Evolutionary conservation across 2,329 filamentous ascomycete genomes (phyloP), one percentile per base, ranked within the genome.

Genomic region (Fusarium staphyleae): DNA sequence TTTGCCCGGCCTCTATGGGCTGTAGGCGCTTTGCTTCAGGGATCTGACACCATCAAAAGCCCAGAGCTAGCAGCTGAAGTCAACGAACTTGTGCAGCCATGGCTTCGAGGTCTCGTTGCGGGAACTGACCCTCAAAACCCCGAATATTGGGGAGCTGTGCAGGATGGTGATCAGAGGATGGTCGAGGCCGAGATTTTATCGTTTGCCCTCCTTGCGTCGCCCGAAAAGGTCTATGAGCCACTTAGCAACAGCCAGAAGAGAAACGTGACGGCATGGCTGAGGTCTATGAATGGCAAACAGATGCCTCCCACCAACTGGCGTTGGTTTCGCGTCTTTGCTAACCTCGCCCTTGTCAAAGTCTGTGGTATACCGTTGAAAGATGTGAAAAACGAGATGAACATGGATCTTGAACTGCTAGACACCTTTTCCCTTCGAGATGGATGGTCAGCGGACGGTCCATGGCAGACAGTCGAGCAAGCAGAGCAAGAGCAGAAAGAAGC

Each of bases 111-210:
- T 37, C 74, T 40, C 9, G 48, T 56, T n/a, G 48, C 54, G 1
- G 75, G 75, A 4, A 70, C 70, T 0, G 69, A 77, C 15, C 74
- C 73, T 0, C 32, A 52, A 0, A 63, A 71, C 14, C 32, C 56
- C 0, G 75, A 76, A 18, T 83, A 80, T 55, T 83, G 80, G 80
- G 80, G 79, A 0, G 65, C 70, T 1, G 72, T 82, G 2, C 67
- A 70, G 0, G 63, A 79, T 4, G 71, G 71, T 15, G 79, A 83
- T 41, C 81, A 83, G 58, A 66, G 79, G 2, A 83, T 83, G 80
- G 81, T 83, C 0, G 81, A 83, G 57, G 75, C 78, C 33, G 80
- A 83, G 59, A 77, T 78, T 19, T 72, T 83, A 3, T 74, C 78
- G 0, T 81, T 77, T 60, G 78, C 78, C 0, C 66, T 83, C 1